Conservation (phyloP, 192 early-diverging fungal species). For the Gonapodya prolifera region DNA sequence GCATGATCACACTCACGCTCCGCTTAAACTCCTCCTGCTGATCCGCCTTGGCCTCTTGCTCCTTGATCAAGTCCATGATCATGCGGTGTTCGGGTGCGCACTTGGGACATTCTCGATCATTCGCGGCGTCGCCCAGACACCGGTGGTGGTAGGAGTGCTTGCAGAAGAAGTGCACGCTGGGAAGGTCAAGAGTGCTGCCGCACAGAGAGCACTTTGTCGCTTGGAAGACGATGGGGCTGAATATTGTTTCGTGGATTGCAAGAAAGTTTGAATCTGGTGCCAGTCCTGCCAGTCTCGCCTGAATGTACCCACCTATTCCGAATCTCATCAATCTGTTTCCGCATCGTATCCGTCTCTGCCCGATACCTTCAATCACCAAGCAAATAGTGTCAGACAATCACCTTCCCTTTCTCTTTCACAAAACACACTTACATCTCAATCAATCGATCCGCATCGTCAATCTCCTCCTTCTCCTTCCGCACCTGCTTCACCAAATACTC, state of each 20-base stretch:
- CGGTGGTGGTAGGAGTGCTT: constrained; percentile 89
- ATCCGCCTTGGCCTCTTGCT: constrained; percentile 62
- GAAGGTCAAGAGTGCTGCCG: constrained; percentile 58
- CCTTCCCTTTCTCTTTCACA: neutral
- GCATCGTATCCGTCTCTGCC: constrained; percentile 63
- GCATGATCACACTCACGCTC: constrained; percentile 36
- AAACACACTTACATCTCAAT: no score
- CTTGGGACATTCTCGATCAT: constrained; percentile 53
- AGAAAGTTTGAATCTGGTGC: no score
- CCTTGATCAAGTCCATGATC: constrained; percentile 63
- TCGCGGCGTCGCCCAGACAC: constrained; percentile 39
- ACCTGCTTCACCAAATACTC: constrained; percentile 72
- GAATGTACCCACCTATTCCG: constrained; percentile 39
- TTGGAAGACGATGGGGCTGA: constrained; percentile 31
- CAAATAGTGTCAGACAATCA: constrained; percentile 7
- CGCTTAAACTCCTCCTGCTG: constrained; percentile 70
- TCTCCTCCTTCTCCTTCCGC: constrained; percentile 49
- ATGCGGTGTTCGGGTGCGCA: constrained; percentile 75
- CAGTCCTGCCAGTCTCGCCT: no score
- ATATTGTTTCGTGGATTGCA: neutral
- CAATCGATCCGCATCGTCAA: constrained; percentile 28
- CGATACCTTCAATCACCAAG: constrained; percentile 61
- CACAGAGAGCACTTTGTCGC: constrained; percentile 31
- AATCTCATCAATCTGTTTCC: constrained; percentile 71
- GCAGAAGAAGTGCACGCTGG: constrained; percentile 87